These are phyloP conservation scores for Fusarium chaquense DNA, from an alignment of 2,329 filamentous ascomycete genomes.

Conservation along the genomic window DNA sequence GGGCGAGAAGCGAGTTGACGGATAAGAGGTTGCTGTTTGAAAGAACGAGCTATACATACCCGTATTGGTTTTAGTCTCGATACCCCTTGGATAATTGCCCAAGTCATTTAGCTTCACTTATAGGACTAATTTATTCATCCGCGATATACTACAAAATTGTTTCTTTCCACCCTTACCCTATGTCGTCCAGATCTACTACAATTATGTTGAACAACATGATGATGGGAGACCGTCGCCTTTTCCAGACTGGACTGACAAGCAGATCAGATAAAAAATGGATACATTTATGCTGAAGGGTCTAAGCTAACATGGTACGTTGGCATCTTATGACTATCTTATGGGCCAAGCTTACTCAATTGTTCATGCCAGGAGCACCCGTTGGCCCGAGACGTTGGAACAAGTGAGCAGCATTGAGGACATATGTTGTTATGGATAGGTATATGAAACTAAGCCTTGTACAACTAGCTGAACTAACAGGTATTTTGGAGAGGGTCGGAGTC, in stretches of 20 bases:
- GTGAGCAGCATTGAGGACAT: background rate
- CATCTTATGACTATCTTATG: background rate
- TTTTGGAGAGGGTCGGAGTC: background rate
- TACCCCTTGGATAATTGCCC: background rate
- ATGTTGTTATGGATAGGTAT: too few species aligned
- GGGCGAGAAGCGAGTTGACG: conserved; percentile 35
- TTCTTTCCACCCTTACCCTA: background rate
- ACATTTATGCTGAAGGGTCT: background rate
- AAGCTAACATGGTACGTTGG: background rate
- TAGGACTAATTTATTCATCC: background rate
- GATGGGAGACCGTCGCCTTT: background rate
- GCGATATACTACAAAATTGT: background rate
- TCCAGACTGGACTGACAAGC: background rate
- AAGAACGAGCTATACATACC: background rate
- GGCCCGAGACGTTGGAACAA: background rate
- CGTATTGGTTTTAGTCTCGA: background rate
- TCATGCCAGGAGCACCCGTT: background rate
- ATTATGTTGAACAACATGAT: background rate
- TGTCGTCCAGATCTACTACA: background rate
- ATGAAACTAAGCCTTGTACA: background rate
- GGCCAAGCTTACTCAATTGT: background rate
- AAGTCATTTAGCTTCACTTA: background rate
- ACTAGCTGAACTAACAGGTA: background rate
- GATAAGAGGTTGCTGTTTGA: conserved; percentile 3
- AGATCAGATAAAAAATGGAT: background rate